These are phyloP conservation scores for Xylaria sp. DNA, from an alignment of 2,329 filamentous ascomycete species.

Conservation along the genomic window DNA sequence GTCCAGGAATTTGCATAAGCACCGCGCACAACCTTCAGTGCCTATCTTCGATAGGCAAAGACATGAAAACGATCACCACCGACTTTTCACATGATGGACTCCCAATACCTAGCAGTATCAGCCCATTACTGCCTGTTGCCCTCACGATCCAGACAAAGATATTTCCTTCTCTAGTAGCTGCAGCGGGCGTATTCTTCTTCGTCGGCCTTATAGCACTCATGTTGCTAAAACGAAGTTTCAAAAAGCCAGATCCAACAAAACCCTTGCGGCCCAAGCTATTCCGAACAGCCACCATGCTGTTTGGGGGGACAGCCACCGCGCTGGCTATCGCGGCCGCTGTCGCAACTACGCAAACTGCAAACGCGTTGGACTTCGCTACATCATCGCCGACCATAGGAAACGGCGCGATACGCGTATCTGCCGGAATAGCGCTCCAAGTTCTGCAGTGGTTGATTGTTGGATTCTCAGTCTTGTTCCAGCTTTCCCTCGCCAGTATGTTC, in stretches of 20 bases:
- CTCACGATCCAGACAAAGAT: background rate
- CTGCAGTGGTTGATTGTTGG: conserved; percentile 4
- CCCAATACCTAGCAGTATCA: background rate
- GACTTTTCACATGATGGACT: background rate
- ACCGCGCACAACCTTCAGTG: background rate
- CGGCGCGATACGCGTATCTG: background rate
- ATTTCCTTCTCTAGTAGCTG: background rate
- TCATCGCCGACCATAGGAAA: background rate
- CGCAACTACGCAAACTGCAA: conserved; percentile 1
- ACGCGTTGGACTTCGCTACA: background rate
- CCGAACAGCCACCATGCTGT: conserved; percentile 1
- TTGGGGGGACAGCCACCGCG: background rate
- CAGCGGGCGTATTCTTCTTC: background rate
- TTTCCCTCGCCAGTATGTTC: background rate
- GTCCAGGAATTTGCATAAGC: background rate
- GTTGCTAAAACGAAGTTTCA: conserved; percentile 3
- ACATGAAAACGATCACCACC: background rate
- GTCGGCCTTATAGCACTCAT: background rate
- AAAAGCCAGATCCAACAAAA: background rate
- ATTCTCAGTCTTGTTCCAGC: conserved; percentile 1
- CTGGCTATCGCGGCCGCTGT: conserved; percentile 2
- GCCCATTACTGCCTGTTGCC: background rate
- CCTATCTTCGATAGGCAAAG: background rate
- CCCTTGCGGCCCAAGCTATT: background rate
- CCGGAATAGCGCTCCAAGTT: background rate